Evolutionary conservation across 2,329 filamentous ascomycete species (phyloP).

Genomic region (Hypoxylon sp.): DNA sequence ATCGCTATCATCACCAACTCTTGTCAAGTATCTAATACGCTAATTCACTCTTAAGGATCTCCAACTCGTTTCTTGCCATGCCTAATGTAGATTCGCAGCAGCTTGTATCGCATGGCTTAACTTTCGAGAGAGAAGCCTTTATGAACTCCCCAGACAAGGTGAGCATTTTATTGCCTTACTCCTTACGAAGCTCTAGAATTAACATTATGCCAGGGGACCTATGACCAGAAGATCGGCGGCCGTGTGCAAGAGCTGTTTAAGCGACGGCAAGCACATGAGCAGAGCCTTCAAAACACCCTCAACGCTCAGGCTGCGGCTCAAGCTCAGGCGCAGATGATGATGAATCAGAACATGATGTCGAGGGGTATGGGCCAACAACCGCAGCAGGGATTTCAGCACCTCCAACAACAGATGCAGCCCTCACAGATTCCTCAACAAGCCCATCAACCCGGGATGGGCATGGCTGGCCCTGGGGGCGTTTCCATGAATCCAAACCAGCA

Average conservation of each 20-base stretch:
- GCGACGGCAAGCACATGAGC: constrained; percentile 66
- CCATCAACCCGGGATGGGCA: constrained; percentile 59
- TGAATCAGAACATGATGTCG: constrained; percentile 69
- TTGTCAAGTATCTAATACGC: background rate
- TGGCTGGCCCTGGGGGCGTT: constrained; percentile 58
- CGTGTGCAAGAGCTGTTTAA: constrained; percentile 66
- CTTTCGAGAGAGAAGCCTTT: constrained; percentile 66
- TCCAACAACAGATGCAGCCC: constrained; percentile 72
- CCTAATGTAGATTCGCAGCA: constrained; percentile 59
- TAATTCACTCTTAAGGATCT: constrained; percentile 59
- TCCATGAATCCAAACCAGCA: constrained; percentile 53
- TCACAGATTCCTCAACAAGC: constrained; percentile 66
- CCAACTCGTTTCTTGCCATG: constrained; percentile 66
- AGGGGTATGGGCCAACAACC: constrained; percentile 65
- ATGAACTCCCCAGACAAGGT: constrained; percentile 65
- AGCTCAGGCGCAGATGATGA: constrained; percentile 63
- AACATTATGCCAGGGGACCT: constrained; percentile 57
- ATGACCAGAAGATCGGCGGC: constrained; percentile 64
- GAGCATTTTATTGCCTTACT: constrained; percentile 38
- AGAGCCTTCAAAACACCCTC: constrained; percentile 65
- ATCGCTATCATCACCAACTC: background rate
- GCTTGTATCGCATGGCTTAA: constrained; percentile 60
- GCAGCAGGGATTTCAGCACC: constrained; percentile 70
- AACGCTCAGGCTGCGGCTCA: constrained; percentile 61
- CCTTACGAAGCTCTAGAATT: constrained; percentile 10